Conservation (phyloP, 2,329 filamentous ascomycete genomes). For the Pseudocercospora eumusae region DNA sequence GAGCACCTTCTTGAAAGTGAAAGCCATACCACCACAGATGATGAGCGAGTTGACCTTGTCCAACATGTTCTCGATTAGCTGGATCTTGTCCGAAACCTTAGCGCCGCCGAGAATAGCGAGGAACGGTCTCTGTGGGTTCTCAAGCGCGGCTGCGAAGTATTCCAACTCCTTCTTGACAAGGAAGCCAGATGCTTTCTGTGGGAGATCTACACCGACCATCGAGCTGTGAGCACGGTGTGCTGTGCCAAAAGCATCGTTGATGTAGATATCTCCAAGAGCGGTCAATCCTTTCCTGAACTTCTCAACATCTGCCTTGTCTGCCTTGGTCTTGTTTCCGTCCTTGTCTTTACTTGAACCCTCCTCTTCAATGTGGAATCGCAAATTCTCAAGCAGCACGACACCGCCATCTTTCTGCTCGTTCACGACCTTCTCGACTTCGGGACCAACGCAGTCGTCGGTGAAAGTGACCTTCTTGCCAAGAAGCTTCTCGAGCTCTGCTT, state of each 20-base stretch:
- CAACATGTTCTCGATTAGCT: slow-evolving; percentile 97
- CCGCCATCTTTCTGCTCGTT: slow-evolving; percentile 78
- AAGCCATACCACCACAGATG: slow-evolving; percentile 97
- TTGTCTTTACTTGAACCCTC: slow-evolving; percentile 94
- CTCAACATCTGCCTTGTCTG: slow-evolving; percentile 87
- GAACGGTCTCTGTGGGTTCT: slow-evolving; percentile 91
- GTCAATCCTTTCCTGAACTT: slow-evolving; percentile 95
- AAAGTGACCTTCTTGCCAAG: slow-evolving; percentile 83
- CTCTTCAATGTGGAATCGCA: slow-evolving; percentile 97
- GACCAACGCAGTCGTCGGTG: slow-evolving; percentile 84
- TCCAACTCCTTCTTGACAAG: slow-evolving; percentile 99
- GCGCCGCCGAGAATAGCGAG: slow-evolving; percentile 96
- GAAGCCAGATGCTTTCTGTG: slow-evolving; percentile 96
- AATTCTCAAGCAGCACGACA: slow-evolving; percentile 91
- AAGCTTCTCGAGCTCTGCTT: slow-evolving; percentile 73
- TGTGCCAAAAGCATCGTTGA: slow-evolving; percentile 99
- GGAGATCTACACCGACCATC: slow-evolving; percentile 95
- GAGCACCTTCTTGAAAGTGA: slow-evolving; percentile 99
- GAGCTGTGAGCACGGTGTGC: slow-evolving; percentile 98
- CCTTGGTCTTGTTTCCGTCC: slow-evolving; percentile 96
- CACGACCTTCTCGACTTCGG: slow-evolving; percentile 85
- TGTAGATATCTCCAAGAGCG: slow-evolving; percentile 89
- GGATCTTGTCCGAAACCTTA: slow-evolving; percentile 99
- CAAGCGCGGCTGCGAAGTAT: slow-evolving; percentile 97
- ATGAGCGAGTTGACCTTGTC: slow-evolving; percentile 97